A percentile compares a stretch with the other conserved stretches of the same genome.
Conservation (phyloP, 2,329 filamentous ascomycete species). For the Penicillium sp. region DNA sequence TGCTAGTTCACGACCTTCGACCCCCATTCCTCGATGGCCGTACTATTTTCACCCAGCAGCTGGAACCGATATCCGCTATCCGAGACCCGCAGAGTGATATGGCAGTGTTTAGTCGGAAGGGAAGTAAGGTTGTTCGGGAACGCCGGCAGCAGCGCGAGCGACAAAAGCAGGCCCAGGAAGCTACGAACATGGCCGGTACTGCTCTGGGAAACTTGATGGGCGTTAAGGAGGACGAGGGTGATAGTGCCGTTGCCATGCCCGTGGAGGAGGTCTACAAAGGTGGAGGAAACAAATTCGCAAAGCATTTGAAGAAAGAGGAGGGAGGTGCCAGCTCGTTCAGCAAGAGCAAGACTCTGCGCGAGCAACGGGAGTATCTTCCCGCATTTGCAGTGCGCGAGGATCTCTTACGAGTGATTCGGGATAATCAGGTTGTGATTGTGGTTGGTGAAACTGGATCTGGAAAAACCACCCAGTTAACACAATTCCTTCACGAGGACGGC, state of each 20-base stretch:
- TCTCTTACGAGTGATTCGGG: slow-evolving; percentile 82
- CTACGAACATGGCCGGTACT: slow-evolving; percentile 89
- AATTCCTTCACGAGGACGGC: slow-evolving; percentile 94
- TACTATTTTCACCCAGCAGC: slow-evolving; percentile 94
- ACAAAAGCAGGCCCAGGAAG: slow-evolving; percentile 90
- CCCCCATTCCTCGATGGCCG: slow-evolving; percentile 94
- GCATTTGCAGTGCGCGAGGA: slow-evolving; percentile 97
- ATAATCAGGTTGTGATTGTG: slow-evolving; percentile 96
- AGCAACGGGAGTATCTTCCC: slow-evolving; percentile 90
- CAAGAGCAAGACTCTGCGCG: slow-evolving; percentile 81
- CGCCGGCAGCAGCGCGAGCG: slow-evolving; percentile 88
- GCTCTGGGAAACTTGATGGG: slow-evolving; percentile 94
- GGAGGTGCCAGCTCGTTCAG: slow-evolving; percentile 86
- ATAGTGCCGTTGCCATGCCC: slow-evolving; percentile 78
- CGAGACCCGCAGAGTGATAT: slow-evolving; percentile 95
- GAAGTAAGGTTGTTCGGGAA: slow-evolving; percentile 89
- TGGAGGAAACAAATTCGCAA: slow-evolving; percentile 74
- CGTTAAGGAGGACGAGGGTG: slow-evolving; percentile 82
- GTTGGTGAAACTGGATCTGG: slow-evolving; percentile 97
- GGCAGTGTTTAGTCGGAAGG: slow-evolving; percentile 96
- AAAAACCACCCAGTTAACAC: slow-evolving; percentile 95
- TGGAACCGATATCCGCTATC: slow-evolving; percentile 92
- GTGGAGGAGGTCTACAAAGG: slow-evolving; percentile 68
- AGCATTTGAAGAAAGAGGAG: slow-evolving; percentile 84
- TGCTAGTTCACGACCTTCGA: slow-evolving; percentile 88